phyloP scores from a whole-genome alignment of 345 rosid species.

The Camelina neglecta region DNA sequence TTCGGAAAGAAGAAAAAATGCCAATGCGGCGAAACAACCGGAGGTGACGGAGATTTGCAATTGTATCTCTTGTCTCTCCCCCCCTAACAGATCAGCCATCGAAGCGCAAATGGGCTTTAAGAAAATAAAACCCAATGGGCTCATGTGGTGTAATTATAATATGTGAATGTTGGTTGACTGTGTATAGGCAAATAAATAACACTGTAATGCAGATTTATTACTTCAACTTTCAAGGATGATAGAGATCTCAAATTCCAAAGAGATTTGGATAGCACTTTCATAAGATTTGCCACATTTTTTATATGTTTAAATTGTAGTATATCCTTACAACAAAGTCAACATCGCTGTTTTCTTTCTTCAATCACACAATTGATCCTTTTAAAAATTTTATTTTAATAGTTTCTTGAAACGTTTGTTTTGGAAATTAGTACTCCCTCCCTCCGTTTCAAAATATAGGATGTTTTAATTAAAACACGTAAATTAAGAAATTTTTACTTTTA shows the following conservation, averaged over 20 bases:
- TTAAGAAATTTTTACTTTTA: too few relatives aligned
- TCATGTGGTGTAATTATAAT: not conserved
- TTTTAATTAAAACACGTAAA: too few relatives aligned
- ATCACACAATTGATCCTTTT: too few relatives aligned
- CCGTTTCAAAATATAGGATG: too few relatives aligned
- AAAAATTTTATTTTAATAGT: too few relatives aligned
- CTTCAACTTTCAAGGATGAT: too few relatives aligned
- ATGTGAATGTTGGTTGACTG: too few relatives aligned
- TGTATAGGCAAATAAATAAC: too few relatives aligned
- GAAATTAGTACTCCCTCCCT: too few relatives aligned
- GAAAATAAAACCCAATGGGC: slow-evolving; percentile 2
- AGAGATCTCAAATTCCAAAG: slow-evolving; percentile 33
- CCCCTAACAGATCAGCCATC: not conserved
- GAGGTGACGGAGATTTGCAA: slow-evolving; percentile 19
- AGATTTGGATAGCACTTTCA: slow-evolving; percentile 21
- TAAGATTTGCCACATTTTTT: slow-evolving; percentile 10
- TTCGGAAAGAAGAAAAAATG: slow-evolving; percentile 3
- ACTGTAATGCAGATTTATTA: too few relatives aligned
- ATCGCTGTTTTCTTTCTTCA: slow-evolving; percentile 10
- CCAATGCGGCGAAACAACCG: slow-evolving; percentile 9
- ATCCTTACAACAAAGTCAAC: slow-evolving; percentile 19
- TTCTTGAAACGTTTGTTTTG: not conserved
- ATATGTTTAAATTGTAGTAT: not conserved
- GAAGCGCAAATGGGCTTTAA: not conserved
- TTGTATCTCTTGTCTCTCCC: not conserved